phyloP scores from a whole-genome alignment of 75 land plant genomes.

The Pseudotsuga menziesii region DNA sequence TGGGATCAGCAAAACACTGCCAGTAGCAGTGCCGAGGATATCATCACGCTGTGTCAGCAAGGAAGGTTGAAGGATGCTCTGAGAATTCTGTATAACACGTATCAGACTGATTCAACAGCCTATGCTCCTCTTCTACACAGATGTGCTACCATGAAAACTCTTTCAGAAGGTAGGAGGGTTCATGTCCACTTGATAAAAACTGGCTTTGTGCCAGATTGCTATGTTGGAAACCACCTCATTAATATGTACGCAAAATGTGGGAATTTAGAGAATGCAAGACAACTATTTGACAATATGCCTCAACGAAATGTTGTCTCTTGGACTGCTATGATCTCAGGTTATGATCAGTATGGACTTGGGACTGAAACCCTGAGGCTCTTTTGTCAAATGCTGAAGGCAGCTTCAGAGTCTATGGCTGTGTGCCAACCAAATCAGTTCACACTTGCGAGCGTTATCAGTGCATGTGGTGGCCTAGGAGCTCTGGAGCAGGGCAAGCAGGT shows the following conservation, averaged over 20 bases:
- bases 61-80: no score
- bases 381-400: slow-evolving; percentile 36
- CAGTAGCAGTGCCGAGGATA: no score
- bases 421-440: slow-evolving; percentile 38
- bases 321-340: slow-evolving; percentile 18
- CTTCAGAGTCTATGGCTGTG: slow-evolving; percentile 10
- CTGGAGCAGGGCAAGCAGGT: slow-evolving; percentile 28
- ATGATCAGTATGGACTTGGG: no score
- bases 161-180: neutral
- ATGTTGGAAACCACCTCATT: slow-evolving; percentile 60
- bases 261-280: slow-evolving; percentile 39
- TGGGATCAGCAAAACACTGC: no score
- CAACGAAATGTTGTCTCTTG: slow-evolving; percentile 54
- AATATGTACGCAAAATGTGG: slow-evolving; percentile 69
- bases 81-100: no score
- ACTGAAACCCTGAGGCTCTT: slow-evolving; percentile 21
- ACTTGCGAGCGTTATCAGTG: slow-evolving; percentile 18
- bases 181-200: slow-evolving; percentile 4
- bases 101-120: no score
- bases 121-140: no score
- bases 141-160: no score
- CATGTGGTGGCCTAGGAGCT: neutral
- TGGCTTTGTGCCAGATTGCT: slow-evolving; percentile 10
- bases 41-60: no score
- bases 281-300: slow-evolving; percentile 33